Evolutionary conservation across 805 yeast genomes (phyloP).

Genomic region (Candida xiaguanensis): DNA sequence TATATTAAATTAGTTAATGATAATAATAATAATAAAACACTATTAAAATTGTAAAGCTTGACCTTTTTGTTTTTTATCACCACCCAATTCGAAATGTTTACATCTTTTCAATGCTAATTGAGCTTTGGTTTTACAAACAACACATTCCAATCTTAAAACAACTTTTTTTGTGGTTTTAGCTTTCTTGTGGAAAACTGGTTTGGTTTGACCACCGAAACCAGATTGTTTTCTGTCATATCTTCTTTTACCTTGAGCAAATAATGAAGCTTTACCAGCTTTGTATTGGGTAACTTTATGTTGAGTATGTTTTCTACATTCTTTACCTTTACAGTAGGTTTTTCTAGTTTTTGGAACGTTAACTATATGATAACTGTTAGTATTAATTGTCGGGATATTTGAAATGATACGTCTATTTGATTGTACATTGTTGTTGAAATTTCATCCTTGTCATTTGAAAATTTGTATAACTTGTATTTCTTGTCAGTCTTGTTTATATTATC

Average conservation of each 20-base stretch:
- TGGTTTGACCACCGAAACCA: conserved; percentile 99
- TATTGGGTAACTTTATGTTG: conserved; percentile 99
- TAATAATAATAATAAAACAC: conserved; percentile 3
- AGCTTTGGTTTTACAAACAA: conserved; percentile 96
- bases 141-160: conserved; percentile 98
- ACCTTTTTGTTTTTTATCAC: conserved; percentile 99
- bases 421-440: no score
- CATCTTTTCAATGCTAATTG: conserved; percentile 98
- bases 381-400: no score
- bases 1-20: conserved; percentile 8
- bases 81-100: conserved; percentile 99
- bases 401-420: no score
- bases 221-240: conserved; percentile 99
- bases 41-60: conserved; percentile 98
- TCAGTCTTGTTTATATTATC: no score
- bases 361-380: conserved; percentile 25
- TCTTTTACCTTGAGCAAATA: conserved; percentile 99
- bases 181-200: conserved; percentile 99
- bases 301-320: conserved; percentile 98
- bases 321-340: conserved; percentile 99
- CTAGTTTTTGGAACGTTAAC: conserved; percentile 99
- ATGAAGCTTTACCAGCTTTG: conserved; percentile 99
- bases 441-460: no score
- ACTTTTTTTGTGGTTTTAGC: conserved; percentile 99
- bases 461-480: no score